Base-by-base conservation (phyloP, 164 flowering plant species). In the Magnolia sinica region DNA sequence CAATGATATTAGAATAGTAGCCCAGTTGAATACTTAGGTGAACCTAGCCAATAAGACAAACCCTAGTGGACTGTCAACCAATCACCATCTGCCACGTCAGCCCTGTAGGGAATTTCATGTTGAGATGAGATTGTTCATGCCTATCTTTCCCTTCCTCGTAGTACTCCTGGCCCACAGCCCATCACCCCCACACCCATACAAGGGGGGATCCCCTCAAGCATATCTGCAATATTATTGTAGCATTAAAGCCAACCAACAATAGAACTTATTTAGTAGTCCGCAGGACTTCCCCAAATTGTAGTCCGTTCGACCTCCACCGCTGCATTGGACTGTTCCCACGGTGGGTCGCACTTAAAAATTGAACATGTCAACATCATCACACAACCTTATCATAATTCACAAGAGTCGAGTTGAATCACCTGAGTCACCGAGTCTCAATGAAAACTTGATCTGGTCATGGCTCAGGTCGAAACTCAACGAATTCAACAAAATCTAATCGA, bases 181-280 rank as follows among this genome's bases (percentile, higher is more conserved):
- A 68, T 78, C 68, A 71, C 37, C 70, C 8, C 59, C 8, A 55
- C 59, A n/a, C 20, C 71, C 68, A 31, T 55, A 45, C 52, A 31
- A 63, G 31, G 14, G 27, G 7, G 8, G 23, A 31, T 24, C 31
- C 65, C 16, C 59, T 55, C 18, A 31, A 31, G 71, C 71, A 68
- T 79, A 75, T 80, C 82, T 75, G 31, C 52, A 81, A 78, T 70
- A 59, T 74, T 71, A 78, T 45, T 75, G 79, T 77, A 67, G 73
- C 76, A 77, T 67, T 79, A 81, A 81, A 79, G 70, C 59, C 78
- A 70, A 37, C 76, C 4, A 65, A 75, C 45, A 27, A 27, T 27
- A 27, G 20, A 27, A 65, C 0, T 14, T 1, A 4, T 55, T 8
- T 55, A 14, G 59, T 55, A 55, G 10, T 55, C 59, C 59, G 0